Evolutionary conservation across 2,329 filamentous ascomycete genomes (phyloP).

Genomic region (Ophiosphaerella korrae): DNA sequence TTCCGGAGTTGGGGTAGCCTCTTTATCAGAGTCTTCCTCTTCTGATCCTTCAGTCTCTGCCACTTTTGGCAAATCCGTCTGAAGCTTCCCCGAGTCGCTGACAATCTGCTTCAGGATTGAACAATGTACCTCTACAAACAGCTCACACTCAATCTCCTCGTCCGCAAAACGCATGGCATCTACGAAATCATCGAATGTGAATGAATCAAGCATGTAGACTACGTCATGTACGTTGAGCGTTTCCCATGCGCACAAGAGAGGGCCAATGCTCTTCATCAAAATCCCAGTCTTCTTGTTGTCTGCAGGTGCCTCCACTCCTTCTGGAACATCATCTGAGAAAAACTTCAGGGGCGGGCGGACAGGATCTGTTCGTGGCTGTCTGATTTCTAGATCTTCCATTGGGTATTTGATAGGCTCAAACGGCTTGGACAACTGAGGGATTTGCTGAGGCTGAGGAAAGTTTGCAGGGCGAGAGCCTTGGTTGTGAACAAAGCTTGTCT

Average conservation of each 20-base stretch:
- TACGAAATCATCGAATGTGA: conserved; percentile 95
- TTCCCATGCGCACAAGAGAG: conserved; percentile 90
- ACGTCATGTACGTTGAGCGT: conserved; percentile 98
- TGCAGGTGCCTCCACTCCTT: conserved; percentile 44
- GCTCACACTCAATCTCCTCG: conserved; percentile 74
- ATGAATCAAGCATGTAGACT: conserved; percentile 91
- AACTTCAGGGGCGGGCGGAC: conserved; percentile 79
- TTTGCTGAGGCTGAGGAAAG: conserved; percentile 48
- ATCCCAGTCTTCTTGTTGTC: conserved; percentile 59
- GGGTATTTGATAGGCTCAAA: conserved; percentile 81
- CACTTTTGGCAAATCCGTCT: conserved; percentile 77
- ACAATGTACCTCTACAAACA: conserved; percentile 91
- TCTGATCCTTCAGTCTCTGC: conserved; percentile 48
- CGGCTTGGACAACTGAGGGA: conserved; percentile 57
- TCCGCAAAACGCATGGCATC: conserved; percentile 82
- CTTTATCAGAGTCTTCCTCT: conserved; percentile 58
- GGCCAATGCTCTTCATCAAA: conserved; percentile 82
- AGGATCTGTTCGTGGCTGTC: conserved; percentile 65
- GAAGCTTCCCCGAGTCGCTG: conserved; percentile 76
- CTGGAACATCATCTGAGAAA: conserved; percentile 66
- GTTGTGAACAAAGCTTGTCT: conserved; percentile 52
- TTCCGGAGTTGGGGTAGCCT: conserved; percentile 58
- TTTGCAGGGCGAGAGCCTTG: conserved; percentile 44
- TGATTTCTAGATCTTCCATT: conserved; percentile 88
- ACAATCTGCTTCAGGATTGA: conserved; percentile 87